phyloP scores from a whole-genome alignment of 441 rosid genomes.

The Viola pubescens region DNA sequence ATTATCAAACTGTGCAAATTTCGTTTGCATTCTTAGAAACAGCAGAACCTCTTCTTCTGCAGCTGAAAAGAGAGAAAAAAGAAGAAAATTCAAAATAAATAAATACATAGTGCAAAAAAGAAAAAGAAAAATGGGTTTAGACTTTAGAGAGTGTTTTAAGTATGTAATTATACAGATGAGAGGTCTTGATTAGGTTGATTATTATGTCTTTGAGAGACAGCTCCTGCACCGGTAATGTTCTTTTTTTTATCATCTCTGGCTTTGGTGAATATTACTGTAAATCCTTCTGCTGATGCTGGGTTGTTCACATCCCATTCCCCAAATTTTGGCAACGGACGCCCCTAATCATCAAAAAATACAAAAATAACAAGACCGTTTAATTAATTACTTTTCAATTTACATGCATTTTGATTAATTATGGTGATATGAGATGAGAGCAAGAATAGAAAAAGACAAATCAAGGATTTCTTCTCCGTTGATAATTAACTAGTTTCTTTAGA shows the following conservation, averaged over 20 bases:
- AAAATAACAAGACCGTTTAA: neutral
- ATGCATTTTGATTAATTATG: too few species aligned
- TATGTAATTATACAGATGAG: conserved; percentile 17
- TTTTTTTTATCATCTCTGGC: conserved; percentile 71
- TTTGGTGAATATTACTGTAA: conserved; percentile 72
- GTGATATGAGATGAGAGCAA: too few species aligned
- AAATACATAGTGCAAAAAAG: neutral
- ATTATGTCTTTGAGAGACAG: conserved; percentile 32
- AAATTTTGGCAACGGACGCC: conserved; percentile 72
- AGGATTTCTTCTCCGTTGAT: neutral
- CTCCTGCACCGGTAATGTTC: conserved; percentile 12
- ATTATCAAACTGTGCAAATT: neutral
- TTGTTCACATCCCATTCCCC: conserved; percentile 93
- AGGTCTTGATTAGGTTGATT: conserved; percentile 31
- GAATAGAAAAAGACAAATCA: too few species aligned
- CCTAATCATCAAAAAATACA: conserved; percentile 32
- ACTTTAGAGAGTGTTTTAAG: conserved; percentile 32
- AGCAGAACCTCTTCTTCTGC: conserved; percentile 82
- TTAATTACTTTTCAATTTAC: too few species aligned
- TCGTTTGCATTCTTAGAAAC: conserved; percentile 34
- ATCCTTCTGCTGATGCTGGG: conserved; percentile 85
- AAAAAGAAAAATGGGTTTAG: neutral
- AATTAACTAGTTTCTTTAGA: neutral
- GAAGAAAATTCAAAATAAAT: neutral
- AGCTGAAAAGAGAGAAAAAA: conserved; percentile 3